Percentiles rank a stretch among this genome's conserved stretches.
These are phyloP conservation scores for Ogataea paradorogensis DNA, from an alignment of 805 yeast species.

Conservation along the genomic window DNA sequence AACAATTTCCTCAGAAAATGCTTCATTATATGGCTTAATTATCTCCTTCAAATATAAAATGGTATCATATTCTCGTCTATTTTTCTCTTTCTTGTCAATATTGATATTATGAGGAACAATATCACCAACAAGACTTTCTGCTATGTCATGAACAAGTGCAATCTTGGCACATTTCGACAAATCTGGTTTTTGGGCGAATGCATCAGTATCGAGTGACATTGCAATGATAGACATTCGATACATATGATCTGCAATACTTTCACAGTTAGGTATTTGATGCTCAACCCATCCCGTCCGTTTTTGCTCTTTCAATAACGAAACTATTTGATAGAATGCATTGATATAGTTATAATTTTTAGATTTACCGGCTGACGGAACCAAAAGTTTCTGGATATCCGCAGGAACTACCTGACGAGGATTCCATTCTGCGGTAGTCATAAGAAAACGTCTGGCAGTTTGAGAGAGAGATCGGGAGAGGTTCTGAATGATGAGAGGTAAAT, in stretches of 20 bases:
- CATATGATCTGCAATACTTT: constrained; percentile 92
- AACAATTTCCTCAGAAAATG: constrained; percentile 60
- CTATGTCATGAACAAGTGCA: constrained; percentile 89
- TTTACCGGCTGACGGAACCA: constrained; percentile 19
- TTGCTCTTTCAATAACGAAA: constrained; percentile 70
- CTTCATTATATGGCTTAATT: constrained; percentile 60
- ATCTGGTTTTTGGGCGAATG: constrained; percentile 36
- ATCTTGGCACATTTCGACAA: constrained; percentile 74
- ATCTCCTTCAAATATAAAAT: constrained; percentile 62
- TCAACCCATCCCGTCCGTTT: constrained; percentile 95
- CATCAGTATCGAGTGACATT: constrained; percentile 53
- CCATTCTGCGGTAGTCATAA: constrained; percentile 36
- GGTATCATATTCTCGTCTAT: constrained; percentile 72
- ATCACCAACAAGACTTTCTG: constrained; percentile 93
- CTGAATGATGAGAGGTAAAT: neutral
- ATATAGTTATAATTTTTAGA: constrained; percentile 27
- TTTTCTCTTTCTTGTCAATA: constrained; percentile 76
- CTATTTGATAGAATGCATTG: constrained; percentile 49
- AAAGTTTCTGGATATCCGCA: constrained; percentile 31
- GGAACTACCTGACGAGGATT: constrained; percentile 45
- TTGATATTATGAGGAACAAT: constrained; percentile 74
- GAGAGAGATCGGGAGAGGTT: neutral
- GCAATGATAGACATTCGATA: constrained; percentile 86
- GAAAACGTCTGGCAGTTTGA: neutral
- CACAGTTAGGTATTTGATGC: constrained; percentile 52